Conservation (phyloP, 2,329 filamentous ascomycete species). For the Colletotrichum spaethianum region DNA sequence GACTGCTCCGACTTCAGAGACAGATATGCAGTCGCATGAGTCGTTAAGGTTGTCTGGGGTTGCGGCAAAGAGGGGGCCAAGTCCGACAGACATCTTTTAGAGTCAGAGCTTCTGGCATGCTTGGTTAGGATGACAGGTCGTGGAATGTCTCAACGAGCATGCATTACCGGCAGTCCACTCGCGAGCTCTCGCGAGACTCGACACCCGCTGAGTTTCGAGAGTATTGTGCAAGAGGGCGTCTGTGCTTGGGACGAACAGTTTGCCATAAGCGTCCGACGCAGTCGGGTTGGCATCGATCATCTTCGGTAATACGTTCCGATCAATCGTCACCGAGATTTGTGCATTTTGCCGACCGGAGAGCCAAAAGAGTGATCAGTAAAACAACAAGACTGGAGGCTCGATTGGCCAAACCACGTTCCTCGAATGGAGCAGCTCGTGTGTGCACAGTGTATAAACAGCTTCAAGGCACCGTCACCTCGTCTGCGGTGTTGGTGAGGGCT, state of each 20-base stretch:
- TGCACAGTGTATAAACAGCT: neutral
- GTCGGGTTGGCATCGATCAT: slow-evolving; percentile 17
- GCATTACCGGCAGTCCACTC: neutral
- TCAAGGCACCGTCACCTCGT: slow-evolving; percentile 9
- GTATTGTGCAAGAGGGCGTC: neutral
- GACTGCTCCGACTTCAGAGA: slow-evolving; percentile 5
- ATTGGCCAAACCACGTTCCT: neutral
- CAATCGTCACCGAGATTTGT: slow-evolving; percentile 9
- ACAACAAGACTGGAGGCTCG: neutral
- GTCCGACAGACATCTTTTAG: slow-evolving; percentile 12
- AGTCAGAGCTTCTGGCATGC: slow-evolving; percentile 34
- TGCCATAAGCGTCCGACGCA: neutral
- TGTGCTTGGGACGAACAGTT: slow-evolving; percentile 33
- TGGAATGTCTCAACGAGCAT: slow-evolving; percentile 11
- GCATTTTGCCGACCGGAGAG: slow-evolving; percentile 5
- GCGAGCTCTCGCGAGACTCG: neutral
- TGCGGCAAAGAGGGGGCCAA: slow-evolving; percentile 22
- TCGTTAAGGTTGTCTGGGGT: slow-evolving; percentile 37
- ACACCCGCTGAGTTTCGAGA: neutral
- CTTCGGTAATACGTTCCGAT: neutral
- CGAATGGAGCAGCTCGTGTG: neutral
- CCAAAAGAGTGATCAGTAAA: neutral
- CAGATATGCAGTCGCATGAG: slow-evolving; percentile 30
- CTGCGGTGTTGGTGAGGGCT: neutral
- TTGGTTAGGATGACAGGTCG: slow-evolving; percentile 22